Base-by-base conservation (phyloP, 306 rosid species). In the Begonia loranthoides region DNA sequence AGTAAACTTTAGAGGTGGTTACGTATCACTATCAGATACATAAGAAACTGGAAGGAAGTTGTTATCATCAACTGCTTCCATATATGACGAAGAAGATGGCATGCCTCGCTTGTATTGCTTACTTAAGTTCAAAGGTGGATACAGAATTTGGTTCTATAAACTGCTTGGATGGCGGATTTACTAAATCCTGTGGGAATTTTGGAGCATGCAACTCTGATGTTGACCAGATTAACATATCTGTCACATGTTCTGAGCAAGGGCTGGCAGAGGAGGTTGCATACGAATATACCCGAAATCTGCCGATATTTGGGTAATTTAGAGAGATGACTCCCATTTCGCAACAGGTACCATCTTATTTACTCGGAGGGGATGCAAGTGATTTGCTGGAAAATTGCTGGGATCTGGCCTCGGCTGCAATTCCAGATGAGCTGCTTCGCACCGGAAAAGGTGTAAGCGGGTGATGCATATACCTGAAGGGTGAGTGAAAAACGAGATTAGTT, bases 51-150 rank as follows among this genome's bases (percentile, higher is more conserved):
- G 83, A 75, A 65, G 88, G 49, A 83, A 72, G 71, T 63, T 78
- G 72, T 64, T 76, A 9, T 62, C 83, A 38, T 70, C 67, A 51
- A 52, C 71, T n/a, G 68, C 78, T 17, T 68, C 72, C 10, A 10
- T 92, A 49, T 92, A 92, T 63, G 99, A 92, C 43, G 99, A 90
- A 67, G 96, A 88, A 56, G 99, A 92, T 61, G 96, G 96, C 21
- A 92, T 92, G 99, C 99, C 99, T 21, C 87, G 99, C 38, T 75
- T 92, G 81, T 86, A 92, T 75, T 92, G 99, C 86, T 67, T 92
- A 82, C 77, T 69, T 92, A 77, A 77, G 62, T 68, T 92, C 99
- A 9, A 92, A 86, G 68, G 82, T 96, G n/a, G 94, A 92, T 70
- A 69, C 77, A 41, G 99, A 92, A 63, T 92, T 92, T 54, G 96